Conservation (phyloP, 2,329 filamentous ascomycete genomes). For the Incumbomyces lentus region DNA sequence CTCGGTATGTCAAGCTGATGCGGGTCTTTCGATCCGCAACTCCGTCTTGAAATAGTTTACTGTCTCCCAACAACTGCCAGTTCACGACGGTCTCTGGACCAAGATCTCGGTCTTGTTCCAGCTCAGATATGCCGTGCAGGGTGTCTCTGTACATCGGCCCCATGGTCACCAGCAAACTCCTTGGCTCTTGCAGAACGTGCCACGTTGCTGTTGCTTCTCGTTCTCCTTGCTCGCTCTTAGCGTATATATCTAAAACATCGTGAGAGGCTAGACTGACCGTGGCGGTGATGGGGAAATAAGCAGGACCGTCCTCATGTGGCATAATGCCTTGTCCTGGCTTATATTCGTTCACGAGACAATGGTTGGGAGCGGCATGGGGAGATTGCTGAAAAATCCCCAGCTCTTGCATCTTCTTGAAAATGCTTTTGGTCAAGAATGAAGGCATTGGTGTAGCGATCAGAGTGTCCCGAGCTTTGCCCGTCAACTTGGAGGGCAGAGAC, state of each 20-base stretch:
- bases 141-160: slow-evolving; percentile 45
- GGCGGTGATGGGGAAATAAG: slow-evolving; percentile 80
- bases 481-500: slow-evolving; percentile 77
- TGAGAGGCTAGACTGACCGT: slow-evolving; percentile 76
- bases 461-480: slow-evolving; percentile 50
- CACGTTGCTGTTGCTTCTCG: slow-evolving; percentile 27
- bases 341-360: slow-evolving; percentile 92
- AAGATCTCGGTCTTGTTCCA: slow-evolving; percentile 54
- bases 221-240: slow-evolving; percentile 34
- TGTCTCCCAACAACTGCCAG: slow-evolving; percentile 45
- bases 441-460: slow-evolving; percentile 64
- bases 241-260: slow-evolving; percentile 67
- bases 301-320: slow-evolving; percentile 85
- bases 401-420: slow-evolving; percentile 48
- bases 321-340: slow-evolving; percentile 83
- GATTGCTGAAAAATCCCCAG: slow-evolving; percentile 49
- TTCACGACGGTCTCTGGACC: slow-evolving; percentile 39
- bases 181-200: slow-evolving; percentile 70
- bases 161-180: slow-evolving; percentile 55
- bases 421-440: slow-evolving; percentile 59
- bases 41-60: slow-evolving; percentile 28
- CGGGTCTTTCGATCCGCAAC: slow-evolving; percentile 40
- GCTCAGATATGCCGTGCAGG: slow-evolving; percentile 49
- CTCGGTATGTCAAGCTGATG: slow-evolving; percentile 59
- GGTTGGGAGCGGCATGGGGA: slow-evolving; percentile 70